Evolutionary conservation across 2,329 filamentous ascomycete species (phyloP).

Genomic region (Pezicula neosporulosa): DNA sequence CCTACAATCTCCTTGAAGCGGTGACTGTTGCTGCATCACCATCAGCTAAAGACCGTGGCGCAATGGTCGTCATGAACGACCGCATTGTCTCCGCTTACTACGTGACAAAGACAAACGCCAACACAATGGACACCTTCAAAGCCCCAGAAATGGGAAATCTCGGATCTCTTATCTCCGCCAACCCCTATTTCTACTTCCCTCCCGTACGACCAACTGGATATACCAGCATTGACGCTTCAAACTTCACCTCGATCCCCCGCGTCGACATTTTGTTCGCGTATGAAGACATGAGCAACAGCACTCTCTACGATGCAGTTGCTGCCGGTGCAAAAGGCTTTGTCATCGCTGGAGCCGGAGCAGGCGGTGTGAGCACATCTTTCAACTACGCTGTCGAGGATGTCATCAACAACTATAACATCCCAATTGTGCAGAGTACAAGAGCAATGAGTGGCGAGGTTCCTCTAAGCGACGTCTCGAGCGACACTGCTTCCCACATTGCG

Average conservation of each 20-base stretch:
- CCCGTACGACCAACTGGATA: slow-evolving; percentile 45
- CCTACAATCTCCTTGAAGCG: slow-evolving; percentile 58
- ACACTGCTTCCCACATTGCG: slow-evolving; percentile 32
- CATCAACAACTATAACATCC: slow-evolving; percentile 40
- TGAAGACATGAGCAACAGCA: slow-evolving; percentile 45
- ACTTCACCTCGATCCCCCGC: slow-evolving; percentile 39
- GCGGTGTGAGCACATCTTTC: slow-evolving; percentile 41
- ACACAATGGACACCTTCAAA: slow-evolving; percentile 60
- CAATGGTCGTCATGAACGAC: slow-evolving; percentile 60
- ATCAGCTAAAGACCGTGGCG: slow-evolving; percentile 45
- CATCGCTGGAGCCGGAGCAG: slow-evolving; percentile 52
- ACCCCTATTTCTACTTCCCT: slow-evolving; percentile 57
- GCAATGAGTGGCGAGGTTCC: slow-evolving; percentile 40
- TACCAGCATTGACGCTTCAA: slow-evolving; percentile 37
- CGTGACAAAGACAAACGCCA: slow-evolving; percentile 59
- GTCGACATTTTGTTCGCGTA: slow-evolving; percentile 56
- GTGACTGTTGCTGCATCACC: slow-evolving; percentile 50
- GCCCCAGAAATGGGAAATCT: slow-evolving; percentile 53
- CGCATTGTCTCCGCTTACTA: slow-evolving; percentile 56
- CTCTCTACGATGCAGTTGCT: slow-evolving; percentile 45
- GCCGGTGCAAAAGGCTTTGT: slow-evolving; percentile 51
- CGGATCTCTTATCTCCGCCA: slow-evolving; percentile 54
- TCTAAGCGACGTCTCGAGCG: slow-evolving; percentile 2
- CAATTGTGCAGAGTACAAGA: slow-evolving; percentile 48
- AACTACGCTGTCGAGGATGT: slow-evolving; percentile 37